Percentiles rank a stretch among this genome's conserved stretches.
Evolutionary conservation across 306 rosid species (phyloP).

Genomic region (Medicago ruthenica): DNA sequence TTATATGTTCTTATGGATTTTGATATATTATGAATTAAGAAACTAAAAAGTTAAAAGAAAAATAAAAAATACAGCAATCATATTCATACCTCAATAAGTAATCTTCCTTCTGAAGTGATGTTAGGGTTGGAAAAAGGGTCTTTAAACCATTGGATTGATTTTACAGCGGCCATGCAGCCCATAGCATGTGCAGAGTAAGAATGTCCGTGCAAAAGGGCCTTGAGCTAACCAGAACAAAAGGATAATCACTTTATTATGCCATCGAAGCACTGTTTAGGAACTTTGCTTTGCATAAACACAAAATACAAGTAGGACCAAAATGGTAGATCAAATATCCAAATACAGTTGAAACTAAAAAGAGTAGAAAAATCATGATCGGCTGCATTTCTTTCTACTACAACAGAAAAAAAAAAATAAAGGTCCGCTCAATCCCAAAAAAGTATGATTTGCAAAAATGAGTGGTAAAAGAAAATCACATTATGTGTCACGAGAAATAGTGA

Average conservation of each 20-base stretch:
- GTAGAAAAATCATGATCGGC: slow-evolving; percentile 10
- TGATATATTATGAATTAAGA: slow-evolving; percentile 12
- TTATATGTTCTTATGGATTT: background rate
- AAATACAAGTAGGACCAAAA: slow-evolving; percentile 32
- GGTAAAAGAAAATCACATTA: background rate
- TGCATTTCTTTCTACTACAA: slow-evolving; percentile 20
- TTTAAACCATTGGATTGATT: slow-evolving; percentile 89
- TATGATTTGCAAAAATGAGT: background rate
- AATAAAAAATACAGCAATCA: slow-evolving; percentile 32
- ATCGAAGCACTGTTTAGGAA: slow-evolving; percentile 39
- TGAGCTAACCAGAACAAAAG: slow-evolving; percentile 63
- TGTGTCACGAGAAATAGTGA: slow-evolving; percentile 12
- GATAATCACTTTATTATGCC: slow-evolving; percentile 36
- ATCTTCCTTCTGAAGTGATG: slow-evolving; percentile 60
- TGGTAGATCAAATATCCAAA: slow-evolving; percentile 28
- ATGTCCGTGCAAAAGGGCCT: slow-evolving; percentile 96
- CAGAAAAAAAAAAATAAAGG: slow-evolving; percentile 20
- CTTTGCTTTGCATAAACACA: slow-evolving; percentile 32
- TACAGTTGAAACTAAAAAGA: slow-evolving; percentile 25
- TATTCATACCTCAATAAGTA: slow-evolving; percentile 81
- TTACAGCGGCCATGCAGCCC: slow-evolving; percentile 91
- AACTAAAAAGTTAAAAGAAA: slow-evolving; percentile 23
- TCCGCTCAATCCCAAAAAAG: background rate
- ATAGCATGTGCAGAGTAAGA: slow-evolving; percentile 92
- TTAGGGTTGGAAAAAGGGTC: slow-evolving; percentile 77